Percentiles rank a stretch among this genome's conserved stretches.
phyloP scores from a whole-genome alignment of 768 basidiomycete species.

The Collybiopsis luxurians region DNA sequence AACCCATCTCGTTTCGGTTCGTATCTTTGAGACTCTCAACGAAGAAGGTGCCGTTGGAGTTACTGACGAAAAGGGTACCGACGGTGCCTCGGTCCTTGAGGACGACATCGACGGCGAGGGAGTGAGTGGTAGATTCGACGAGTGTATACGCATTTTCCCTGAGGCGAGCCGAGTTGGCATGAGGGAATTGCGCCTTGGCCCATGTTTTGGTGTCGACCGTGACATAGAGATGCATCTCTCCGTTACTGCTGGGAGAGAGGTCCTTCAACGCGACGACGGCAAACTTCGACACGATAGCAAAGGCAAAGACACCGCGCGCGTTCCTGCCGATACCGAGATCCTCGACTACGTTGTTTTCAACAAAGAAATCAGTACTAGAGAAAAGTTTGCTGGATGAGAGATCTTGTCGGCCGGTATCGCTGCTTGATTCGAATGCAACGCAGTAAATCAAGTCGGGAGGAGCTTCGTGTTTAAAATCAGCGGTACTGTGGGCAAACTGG shows the following conservation, averaged over 20 bases:
- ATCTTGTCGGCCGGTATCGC: conserved; percentile 38
- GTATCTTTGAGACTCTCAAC: conserved; percentile 89
- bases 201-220: conserved; percentile 79
- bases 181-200: conserved; percentile 92
- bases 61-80: conserved; percentile 93
- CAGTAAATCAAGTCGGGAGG: conserved; percentile 81
- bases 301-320: conserved; percentile 85
- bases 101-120: conserved; percentile 92
- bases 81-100: conserved; percentile 61
- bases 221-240: conserved; percentile 85
- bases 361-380: conserved; percentile 85
- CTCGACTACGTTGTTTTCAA: conserved; percentile 58
- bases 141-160: conserved; percentile 95
- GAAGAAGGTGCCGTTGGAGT: conserved; percentile 95
- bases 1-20: conserved; percentile 85
- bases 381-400: conserved; percentile 71
- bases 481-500: conserved; percentile 86
- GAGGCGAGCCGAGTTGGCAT: conserved; percentile 73
- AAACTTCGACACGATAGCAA: conserved; percentile 92
- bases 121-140: conserved; percentile 91
- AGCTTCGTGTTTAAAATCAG: conserved; percentile 78
- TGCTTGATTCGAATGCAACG: conserved; percentile 74
- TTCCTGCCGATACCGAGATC: conserved; percentile 85
- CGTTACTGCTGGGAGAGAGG: conserved; percentile 44
- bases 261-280: conserved; percentile 89